phyloP scores from a whole-genome alignment of 2,329 filamentous ascomycete genomes.

The Metarhizium rileyi region DNA sequence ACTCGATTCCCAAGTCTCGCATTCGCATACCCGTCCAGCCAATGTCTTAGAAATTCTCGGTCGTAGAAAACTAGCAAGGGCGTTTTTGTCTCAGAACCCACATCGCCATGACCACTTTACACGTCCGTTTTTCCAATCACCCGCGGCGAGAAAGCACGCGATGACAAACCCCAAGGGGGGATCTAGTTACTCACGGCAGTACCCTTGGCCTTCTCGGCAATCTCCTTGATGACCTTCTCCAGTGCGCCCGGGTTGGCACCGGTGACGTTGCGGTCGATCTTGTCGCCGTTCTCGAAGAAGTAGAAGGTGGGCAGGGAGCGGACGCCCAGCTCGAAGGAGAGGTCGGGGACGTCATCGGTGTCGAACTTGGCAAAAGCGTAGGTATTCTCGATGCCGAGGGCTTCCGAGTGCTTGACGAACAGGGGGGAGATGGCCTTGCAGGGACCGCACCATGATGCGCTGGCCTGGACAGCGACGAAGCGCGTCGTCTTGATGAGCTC shows the following conservation, averaged over 20 bases:
- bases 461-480: conserved; percentile 48
- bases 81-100: not conserved
- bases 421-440: conserved; percentile 50
- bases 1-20: no score
- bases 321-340: conserved; percentile 40
- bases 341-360: conserved; percentile 43
- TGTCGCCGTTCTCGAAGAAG: conserved; percentile 46
- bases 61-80: conserved; percentile 12
- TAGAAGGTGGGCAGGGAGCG: conserved; percentile 50
- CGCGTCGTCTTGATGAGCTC: conserved; percentile 35
- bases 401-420: conserved; percentile 37
- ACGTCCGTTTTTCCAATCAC: not conserved
- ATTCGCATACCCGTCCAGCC: no score
- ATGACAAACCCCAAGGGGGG: not conserved
- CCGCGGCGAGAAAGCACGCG: not conserved
- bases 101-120: not conserved
- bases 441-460: conserved; percentile 50
- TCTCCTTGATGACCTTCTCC: conserved; percentile 16
- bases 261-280: conserved; percentile 31
- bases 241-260: conserved; percentile 27
- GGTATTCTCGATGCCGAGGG: conserved; percentile 25
- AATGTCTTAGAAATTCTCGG: conserved; percentile 13
- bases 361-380: conserved; percentile 50
- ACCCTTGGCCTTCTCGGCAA: conserved; percentile 16
- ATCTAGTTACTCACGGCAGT: conserved; percentile 7